Conservation (phyloP, 129 eudicot species). For the Sambucus nigra region DNA sequence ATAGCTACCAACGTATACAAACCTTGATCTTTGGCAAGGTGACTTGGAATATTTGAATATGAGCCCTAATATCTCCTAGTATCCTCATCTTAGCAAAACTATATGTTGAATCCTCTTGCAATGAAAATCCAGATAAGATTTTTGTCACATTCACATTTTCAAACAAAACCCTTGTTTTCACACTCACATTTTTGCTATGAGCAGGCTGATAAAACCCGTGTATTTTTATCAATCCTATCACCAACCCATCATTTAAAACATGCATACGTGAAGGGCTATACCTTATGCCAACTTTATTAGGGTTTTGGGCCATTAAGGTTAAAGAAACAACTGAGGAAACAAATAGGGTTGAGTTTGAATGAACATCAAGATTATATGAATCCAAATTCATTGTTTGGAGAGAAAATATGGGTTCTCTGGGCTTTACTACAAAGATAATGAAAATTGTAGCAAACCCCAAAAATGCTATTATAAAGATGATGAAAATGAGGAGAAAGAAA, state of each 20-base stretch:
- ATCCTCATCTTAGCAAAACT: slow-evolving; percentile 24
- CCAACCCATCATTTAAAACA: slow-evolving; percentile 30
- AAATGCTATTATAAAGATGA: slow-evolving; percentile 9
- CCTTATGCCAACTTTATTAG: slow-evolving; percentile 41
- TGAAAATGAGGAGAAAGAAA: slow-evolving; percentile 22
- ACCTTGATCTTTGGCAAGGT: slow-evolving; percentile 57
- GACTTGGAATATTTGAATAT: slow-evolving; percentile 18
- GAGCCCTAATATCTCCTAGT: slow-evolving; percentile 43
- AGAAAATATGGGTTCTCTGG: slow-evolving; percentile 36
- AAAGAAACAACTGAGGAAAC: slow-evolving; percentile 41
- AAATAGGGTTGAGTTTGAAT: slow-evolving; percentile 15
- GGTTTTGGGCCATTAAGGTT: slow-evolving; percentile 40
- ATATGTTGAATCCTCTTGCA: slow-evolving; percentile 6
- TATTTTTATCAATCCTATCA: slow-evolving; percentile 41
- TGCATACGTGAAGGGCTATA: slow-evolving; percentile 27
- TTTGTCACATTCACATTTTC: slow-evolving; percentile 27
- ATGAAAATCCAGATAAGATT: slow-evolving; percentile 22
- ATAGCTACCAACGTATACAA: not conserved
- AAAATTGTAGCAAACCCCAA: slow-evolving; percentile 14
- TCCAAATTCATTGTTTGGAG: slow-evolving; percentile 28
- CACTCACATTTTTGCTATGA: slow-evolving; percentile 40
- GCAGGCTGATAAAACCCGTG: slow-evolving; percentile 55
- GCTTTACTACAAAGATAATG: slow-evolving; percentile 39
- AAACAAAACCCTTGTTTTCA: slow-evolving; percentile 24
- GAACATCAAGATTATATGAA: slow-evolving; percentile 33